Base-by-base conservation (phyloP, 768 basidiomycete genomes). In the Pisolithus sp. region DNA sequence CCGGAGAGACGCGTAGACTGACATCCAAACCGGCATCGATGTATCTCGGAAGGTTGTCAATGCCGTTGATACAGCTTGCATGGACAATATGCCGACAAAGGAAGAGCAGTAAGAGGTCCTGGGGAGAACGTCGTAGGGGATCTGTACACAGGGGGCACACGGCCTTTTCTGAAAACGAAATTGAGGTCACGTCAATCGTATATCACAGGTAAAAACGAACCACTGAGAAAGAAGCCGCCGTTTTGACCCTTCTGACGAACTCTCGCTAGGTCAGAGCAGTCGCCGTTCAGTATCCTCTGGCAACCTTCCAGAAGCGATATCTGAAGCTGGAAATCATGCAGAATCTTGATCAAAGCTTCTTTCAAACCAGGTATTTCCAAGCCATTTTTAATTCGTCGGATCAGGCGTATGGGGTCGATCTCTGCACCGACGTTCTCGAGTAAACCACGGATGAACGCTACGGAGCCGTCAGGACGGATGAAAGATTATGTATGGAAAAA, bases 371-470 rank as follows among this genome's bases (percentile, higher is more conserved):
- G 93, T 43, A 99, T 97, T 68, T 98, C 93, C 3, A 98, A 76
- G 2, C 96, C 94, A 58, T 98, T 93, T 71, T 89, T 87, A 69
- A 99, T 97, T 9, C 95, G 83, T 3, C 93, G 82, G 46, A 99
- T 95, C 49, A 99, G 76, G 1, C 93, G 82, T 51, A 98, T 86
- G 4, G 96, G 95, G 62, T 94, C 88, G 60, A 98, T 96, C 60
- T 97, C 93, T 1, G 93, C 85, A 21, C 95, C 94, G 43, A 97
- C 91, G 56, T 96, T 96, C 72, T 98, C 94, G 4, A 99, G 76
- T 3, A 99, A 72, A 7, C 90, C 94, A 3, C 93, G 86, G 40
- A 99, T 98, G 73, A 99, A 98, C 0, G 85, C 91, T 91, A 10
- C 3, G 15, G 42, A 39, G 30, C 13, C 15, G 15, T 57, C 48